Percentiles rank a stretch among this genome's conserved stretches.
These are phyloP conservation scores for Rauvolfia tetraphylla DNA, from an alignment of 257 asterid species.

Conservation along the genomic window DNA sequence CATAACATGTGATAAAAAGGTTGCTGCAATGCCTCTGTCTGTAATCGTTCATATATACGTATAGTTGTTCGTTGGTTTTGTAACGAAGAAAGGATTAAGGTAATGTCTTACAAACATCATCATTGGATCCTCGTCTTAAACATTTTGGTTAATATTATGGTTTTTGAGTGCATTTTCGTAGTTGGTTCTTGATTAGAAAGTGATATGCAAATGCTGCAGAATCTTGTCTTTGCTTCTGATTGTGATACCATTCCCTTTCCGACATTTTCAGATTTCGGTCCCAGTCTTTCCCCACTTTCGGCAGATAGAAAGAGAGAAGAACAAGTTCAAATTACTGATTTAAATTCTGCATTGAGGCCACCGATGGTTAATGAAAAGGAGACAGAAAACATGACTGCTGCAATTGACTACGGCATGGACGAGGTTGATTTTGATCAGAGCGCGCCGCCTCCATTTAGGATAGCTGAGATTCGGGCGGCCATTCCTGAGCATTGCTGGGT, in stretches of 20 bases:
- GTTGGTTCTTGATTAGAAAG: neutral
- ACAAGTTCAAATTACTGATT: neutral
- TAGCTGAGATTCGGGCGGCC: slow-evolving; percentile 40
- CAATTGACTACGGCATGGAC: neutral
- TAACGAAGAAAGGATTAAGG: neutral
- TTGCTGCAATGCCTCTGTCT: neutral
- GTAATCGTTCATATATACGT: no score
- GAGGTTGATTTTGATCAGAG: slow-evolving; percentile 33
- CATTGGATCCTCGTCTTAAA: neutral
- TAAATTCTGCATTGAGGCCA: neutral
- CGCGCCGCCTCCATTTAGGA: slow-evolving; percentile 36
- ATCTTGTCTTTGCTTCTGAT: neutral
- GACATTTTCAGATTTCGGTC: slow-evolving; percentile 7
- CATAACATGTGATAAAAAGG: slow-evolving; percentile 5
- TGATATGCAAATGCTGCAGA: neutral
- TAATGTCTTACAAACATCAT: neutral
- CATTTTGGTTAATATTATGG: neutral
- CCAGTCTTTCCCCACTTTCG: slow-evolving; percentile 14
- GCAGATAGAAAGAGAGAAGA: slow-evolving; percentile 5
- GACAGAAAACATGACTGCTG: neutral
- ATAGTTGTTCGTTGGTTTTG: no score
- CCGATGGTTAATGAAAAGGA: neutral
- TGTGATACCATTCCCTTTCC: neutral
- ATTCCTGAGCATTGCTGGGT: slow-evolving; percentile 48
- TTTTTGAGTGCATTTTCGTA: no score